Percentiles rank a stretch among this genome's conserved stretches.
phyloP scores from a whole-genome alignment of 139 green algal species.

The Tetraselmis striata region DNA sequence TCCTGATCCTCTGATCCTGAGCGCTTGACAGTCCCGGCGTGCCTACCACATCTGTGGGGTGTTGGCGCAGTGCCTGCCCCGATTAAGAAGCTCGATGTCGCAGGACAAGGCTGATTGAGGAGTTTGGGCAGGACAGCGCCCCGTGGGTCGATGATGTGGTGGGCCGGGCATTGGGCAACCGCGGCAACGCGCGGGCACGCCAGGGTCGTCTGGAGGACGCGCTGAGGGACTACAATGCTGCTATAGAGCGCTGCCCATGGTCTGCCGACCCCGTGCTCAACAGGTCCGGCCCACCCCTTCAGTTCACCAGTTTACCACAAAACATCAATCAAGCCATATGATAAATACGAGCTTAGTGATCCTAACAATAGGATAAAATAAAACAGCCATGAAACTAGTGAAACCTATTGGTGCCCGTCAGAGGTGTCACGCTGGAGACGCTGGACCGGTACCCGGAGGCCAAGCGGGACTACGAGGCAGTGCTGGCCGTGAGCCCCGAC shows the following conservation, averaged over 20 bases:
- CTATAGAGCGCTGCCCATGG: constrained; percentile 72
- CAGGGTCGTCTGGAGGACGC: constrained; percentile 64
- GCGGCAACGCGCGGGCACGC: constrained; percentile 76
- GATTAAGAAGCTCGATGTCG: background rate
- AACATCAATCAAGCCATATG: no score
- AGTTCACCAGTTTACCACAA: no score
- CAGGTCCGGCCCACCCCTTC: no score
- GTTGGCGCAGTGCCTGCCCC: no score
- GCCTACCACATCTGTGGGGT: no score
- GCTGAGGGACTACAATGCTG: constrained; percentile 67
- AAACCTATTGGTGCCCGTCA: no score
- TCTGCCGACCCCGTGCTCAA: constrained; percentile 82
- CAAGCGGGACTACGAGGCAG: constrained; percentile 63
- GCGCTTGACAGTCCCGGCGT: no score
- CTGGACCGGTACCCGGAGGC: constrained; percentile 57
- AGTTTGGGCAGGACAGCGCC: background rate
- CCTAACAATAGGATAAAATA: no score
- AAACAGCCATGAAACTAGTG: no score
- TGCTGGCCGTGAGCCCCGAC: constrained; percentile 53
- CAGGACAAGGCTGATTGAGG: background rate
- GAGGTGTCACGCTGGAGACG: constrained; percentile 27
- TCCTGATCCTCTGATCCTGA: no score
- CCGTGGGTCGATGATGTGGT: constrained; percentile 2
- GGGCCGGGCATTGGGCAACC: constrained; percentile 42
- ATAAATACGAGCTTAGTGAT: no score